Percentiles rank a stretch among this genome's conserved stretches.
phyloP scores from a whole-genome alignment of 2,329 filamentous ascomycete species.

The Albophoma yamanashiensis region DNA sequence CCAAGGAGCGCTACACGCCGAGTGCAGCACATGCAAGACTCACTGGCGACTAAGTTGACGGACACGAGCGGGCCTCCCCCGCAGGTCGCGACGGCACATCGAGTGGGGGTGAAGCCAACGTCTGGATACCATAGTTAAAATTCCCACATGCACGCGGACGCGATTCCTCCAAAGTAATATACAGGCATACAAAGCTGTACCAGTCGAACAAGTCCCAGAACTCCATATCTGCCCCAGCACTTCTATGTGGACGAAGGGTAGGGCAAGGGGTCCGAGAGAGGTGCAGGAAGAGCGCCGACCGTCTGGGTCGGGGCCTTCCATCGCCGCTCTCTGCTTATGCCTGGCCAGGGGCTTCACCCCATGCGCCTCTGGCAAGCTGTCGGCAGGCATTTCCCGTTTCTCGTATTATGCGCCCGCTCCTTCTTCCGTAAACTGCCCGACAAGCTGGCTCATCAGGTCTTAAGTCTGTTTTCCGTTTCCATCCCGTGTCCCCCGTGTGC shows the following conservation, averaged over 20 bases:
- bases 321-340: not conserved
- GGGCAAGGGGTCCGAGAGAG: not conserved
- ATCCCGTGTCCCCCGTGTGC: not conserved
- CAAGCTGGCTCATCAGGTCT: not conserved
- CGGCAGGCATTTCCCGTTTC: not conserved
- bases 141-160: conserved; percentile 33
- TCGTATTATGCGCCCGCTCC: not conserved
- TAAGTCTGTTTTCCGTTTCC: not conserved
- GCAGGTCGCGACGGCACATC: not conserved
- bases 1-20: too few relatives aligned
- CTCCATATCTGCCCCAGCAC: not conserved
- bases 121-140: conserved; percentile 7
- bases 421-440: not conserved
- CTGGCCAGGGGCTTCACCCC: not conserved
- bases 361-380: not conserved
- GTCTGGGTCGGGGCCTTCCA: not conserved
- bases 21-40: too few relatives aligned
- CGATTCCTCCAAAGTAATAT: not conserved
- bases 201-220: conserved; percentile 3
- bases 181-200: conserved; percentile 2
- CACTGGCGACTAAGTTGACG: too few relatives aligned
- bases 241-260: not conserved
- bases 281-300: not conserved
- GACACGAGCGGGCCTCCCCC: too few relatives aligned
- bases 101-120: not conserved